Base-by-base conservation (phyloP, 1,284 basidiomycete genomes). In the Moesziomyces sp. region DNA sequence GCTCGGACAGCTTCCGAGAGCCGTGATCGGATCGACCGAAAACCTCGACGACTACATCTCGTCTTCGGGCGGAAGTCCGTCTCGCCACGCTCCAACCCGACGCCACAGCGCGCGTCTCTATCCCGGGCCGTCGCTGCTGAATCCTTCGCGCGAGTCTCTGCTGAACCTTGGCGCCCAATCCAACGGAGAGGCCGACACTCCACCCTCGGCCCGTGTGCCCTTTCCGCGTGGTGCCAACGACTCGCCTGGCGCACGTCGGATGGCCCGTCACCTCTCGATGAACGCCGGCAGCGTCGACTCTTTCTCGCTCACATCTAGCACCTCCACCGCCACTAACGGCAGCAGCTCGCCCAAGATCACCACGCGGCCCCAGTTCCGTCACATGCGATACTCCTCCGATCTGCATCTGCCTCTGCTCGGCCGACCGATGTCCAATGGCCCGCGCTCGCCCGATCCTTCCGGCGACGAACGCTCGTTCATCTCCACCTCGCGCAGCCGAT, bases 371-470 rank as follows among this genome's bases (percentile, higher is more conserved):
- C 52, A 67, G 2, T 76, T 67, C 57, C 58, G 75, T 26, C 77
- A 79, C 58, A 59, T 72, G 52, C 76, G 79, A 18, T 81, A 79
- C 66, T 78, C 79, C 7, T 81, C 79, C 3, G 79, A 81, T 14
- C 46, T 79, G 16, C 79, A 79, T 30, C 53, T 79, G 5, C 70
- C 74, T 2, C 48, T 54, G 23, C 5, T 65, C 48, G 44, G 48
- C 19, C 59, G 67, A 13, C 49, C 55, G 5, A 52, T 30, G 10
- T 60, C 67, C 30, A 26, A 56, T 13, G 51, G 62, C 35, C 51
- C 53, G 46, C 57, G 63, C 40, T 66, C 63, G 19, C 60, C 67
- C 13, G 68, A 73, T 23, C 52, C 62, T 24, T 73, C 66, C 9
- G 24, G 55, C 5, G 68, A 69, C 16, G 61, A 72, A 40, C 72